These are phyloP conservation scores for Aquilaria sinensis DNA, from an alignment of 345 rosid genomes.

Conservation along the genomic window DNA sequence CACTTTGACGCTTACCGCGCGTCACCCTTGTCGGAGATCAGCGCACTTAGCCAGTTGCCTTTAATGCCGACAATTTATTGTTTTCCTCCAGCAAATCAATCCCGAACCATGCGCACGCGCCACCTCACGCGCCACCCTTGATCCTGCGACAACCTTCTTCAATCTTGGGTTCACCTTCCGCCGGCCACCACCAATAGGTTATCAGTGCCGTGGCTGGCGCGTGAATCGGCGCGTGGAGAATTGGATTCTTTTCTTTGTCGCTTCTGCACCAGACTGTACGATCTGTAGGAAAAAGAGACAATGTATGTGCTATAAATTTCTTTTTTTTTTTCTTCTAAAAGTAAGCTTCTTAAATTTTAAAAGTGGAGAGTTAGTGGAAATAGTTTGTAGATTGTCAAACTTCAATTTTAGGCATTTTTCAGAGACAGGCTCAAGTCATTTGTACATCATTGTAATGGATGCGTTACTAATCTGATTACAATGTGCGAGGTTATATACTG, in stretches of 20 bases:
- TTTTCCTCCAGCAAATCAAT: constrained; percentile 16
- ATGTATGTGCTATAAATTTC: no score
- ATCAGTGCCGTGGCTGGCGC: not conserved
- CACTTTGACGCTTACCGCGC: constrained; percentile 32
- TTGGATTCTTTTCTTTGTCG: constrained; percentile 21
- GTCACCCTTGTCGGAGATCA: constrained; percentile 32
- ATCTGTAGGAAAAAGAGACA: constrained; percentile 7
- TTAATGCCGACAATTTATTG: constrained; percentile 30
- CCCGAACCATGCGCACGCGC: not conserved
- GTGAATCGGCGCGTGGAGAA: constrained; percentile 16
- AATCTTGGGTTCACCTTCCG: not conserved
- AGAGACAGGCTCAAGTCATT: no score
- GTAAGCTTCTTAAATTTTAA: no score
- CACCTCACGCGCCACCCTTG: constrained; percentile 11
- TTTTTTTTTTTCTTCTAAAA: no score
- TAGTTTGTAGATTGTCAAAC: no score
- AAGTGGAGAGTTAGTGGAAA: no score
- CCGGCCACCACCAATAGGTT: not conserved
- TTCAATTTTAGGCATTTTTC: no score
- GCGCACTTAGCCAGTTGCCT: constrained; percentile 28
- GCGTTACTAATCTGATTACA: no score
- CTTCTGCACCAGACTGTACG: constrained; percentile 20
- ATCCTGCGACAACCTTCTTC: not conserved
- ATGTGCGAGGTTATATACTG: no score
- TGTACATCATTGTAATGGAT: no score